A percentile compares a stretch with the other conserved stretches of the same genome.
These are phyloP conservation scores for Diatrype stigma DNA, from an alignment of 2,329 filamentous ascomycete genomes.

Conservation along the genomic window DNA sequence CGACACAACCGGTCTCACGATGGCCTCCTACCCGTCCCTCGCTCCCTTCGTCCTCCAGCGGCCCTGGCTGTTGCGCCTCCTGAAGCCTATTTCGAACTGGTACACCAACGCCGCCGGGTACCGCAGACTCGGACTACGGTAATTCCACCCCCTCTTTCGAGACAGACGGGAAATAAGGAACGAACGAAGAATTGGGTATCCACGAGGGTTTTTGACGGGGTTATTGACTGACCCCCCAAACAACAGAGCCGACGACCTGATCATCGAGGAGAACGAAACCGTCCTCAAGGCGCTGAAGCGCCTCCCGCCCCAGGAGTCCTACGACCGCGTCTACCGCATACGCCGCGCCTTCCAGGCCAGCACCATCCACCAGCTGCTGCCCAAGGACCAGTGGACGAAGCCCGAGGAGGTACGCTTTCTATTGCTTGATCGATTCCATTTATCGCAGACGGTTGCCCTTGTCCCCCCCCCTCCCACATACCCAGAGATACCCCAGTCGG, in stretches of 20 bases:
- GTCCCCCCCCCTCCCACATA: too few relatives aligned
- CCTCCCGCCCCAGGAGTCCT: conserved; percentile 82
- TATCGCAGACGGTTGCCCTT: too few relatives aligned
- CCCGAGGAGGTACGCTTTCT: conserved; percentile 43
- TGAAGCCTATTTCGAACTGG: conserved; percentile 82
- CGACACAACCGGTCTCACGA: conserved; percentile 43
- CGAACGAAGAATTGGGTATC: too few relatives aligned
- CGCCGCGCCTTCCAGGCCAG: conserved; percentile 84
- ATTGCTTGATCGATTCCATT: too few relatives aligned
- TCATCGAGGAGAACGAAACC: conserved; percentile 84
- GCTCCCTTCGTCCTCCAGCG: conserved; percentile 75
- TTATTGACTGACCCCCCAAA: too few relatives aligned
- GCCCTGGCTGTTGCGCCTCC: conserved; percentile 76
- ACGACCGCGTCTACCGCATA: conserved; percentile 96
- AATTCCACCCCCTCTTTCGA: conserved; percentile 29
- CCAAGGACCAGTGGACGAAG: conserved; percentile 59
- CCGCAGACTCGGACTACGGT: conserved; percentile 88
- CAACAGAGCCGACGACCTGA: conserved; percentile 83
- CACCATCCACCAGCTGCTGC: conserved; percentile 60
- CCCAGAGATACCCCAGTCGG: too few relatives aligned
- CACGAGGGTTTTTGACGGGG: too few relatives aligned
- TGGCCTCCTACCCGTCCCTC: conserved; percentile 55
- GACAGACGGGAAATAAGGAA: too few relatives aligned
- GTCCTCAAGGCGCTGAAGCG: conserved; percentile 88
- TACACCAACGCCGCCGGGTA: conserved; percentile 88